Evolutionary conservation across 371 early-diverging fungal genomes (phyloP).

Genomic region (Mortierella sp.): DNA sequence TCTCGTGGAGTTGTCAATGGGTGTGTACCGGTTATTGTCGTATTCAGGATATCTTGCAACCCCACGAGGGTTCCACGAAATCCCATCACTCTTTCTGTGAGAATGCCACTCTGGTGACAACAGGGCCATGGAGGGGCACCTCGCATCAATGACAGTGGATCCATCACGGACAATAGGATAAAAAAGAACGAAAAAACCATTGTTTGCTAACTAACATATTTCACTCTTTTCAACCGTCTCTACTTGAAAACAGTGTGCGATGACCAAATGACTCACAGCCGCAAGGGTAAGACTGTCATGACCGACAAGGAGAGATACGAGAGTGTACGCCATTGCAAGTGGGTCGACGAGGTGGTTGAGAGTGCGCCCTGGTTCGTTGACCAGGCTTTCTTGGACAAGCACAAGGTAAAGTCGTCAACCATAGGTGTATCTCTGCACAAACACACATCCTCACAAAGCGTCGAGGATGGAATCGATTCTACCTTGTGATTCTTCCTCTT

Average conservation of each 20-base stretch:
- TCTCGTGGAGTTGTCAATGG: slow-evolving; percentile 13
- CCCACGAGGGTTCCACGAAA: slow-evolving; percentile 10
- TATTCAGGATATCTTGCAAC: neutral
- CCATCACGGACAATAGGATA: neutral
- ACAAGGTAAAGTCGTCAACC: slow-evolving; percentile 64
- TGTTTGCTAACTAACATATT: neutral
- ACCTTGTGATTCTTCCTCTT: slow-evolving; percentile 1
- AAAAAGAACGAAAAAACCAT: neutral
- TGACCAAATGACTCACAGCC: slow-evolving; percentile 86
- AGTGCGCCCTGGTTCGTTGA: slow-evolving; percentile 94
- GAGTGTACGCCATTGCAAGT: slow-evolving; percentile 93
- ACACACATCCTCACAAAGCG: neutral
- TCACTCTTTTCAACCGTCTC: neutral
- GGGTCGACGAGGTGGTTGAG: slow-evolving; percentile 95
- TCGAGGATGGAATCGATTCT: neutral
- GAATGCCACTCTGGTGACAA: neutral
- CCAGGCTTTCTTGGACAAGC: slow-evolving; percentile 89
- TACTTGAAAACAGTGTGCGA: slow-evolving; percentile 72
- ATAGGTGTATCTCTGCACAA: neutral
- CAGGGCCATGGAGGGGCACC: too few species aligned
- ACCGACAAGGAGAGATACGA: slow-evolving; percentile 91
- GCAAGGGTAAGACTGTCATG: slow-evolving; percentile 96
- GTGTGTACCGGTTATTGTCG: neutral
- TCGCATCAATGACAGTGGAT: neutral
- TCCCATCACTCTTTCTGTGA: neutral